Evolutionary conservation across 2,329 filamentous ascomycete genomes (phyloP).

Genomic region (Mollisia scopiformis): DNA sequence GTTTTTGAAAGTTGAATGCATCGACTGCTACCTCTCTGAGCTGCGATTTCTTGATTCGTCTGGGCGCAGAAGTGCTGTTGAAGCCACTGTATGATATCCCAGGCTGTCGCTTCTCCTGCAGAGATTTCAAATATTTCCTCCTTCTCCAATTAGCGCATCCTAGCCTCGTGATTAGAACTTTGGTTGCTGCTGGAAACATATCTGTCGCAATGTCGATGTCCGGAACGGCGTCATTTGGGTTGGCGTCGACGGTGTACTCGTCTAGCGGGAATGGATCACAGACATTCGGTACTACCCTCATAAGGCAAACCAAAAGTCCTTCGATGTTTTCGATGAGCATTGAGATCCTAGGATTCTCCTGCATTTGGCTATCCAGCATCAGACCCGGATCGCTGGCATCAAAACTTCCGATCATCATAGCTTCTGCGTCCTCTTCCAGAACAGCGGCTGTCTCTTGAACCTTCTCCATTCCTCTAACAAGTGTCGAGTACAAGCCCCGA

Average conservation of each 20-base stretch:
- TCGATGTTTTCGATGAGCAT: conserved; percentile 3
- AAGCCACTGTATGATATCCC: not conserved
- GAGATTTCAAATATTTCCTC: conserved; percentile 5
- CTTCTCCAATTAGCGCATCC: conserved; percentile 12
- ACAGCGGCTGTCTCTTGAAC: not conserved
- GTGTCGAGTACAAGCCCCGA: not conserved
- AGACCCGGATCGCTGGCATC: not conserved
- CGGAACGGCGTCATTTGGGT: conserved; percentile 1
- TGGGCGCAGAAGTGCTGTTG: not conserved
- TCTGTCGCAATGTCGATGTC: conserved; percentile 7
- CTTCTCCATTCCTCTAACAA: not conserved
- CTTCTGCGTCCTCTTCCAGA: not conserved
- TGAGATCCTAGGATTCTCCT: conserved; percentile 1
- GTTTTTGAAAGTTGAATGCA: conserved; percentile 3
- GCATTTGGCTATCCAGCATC: not conserved
- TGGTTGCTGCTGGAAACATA: conserved; percentile 11
- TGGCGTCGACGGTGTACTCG: conserved; percentile 3
- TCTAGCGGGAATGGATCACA: conserved; percentile 12
- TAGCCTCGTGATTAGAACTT: conserved; percentile 8
- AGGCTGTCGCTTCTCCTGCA: not conserved
- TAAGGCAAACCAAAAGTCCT: conserved; percentile 5
- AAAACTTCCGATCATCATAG: not conserved
- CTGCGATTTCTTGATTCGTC: not conserved
- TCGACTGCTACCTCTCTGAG: conserved; percentile 1
- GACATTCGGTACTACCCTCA: conserved; percentile 8